phyloP scores from a whole-genome alignment of 2,329 filamentous ascomycete species.

The Westerdykella ornata region DNA sequence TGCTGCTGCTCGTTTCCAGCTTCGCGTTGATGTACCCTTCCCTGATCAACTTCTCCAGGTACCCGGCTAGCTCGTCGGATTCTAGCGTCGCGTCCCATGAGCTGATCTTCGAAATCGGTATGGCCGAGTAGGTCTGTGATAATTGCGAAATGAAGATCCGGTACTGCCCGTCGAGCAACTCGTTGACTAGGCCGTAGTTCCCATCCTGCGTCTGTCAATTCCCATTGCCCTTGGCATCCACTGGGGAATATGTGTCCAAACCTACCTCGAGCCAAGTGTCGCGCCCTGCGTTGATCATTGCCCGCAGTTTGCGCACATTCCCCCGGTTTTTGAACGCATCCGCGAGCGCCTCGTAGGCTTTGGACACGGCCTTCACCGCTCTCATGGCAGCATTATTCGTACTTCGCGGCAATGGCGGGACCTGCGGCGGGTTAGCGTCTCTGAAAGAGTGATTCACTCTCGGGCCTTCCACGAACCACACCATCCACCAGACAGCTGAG shows the following conservation, averaged over 20 bases:
- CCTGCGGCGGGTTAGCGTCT: constrained; percentile 19
- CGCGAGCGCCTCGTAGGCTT: constrained; percentile 65
- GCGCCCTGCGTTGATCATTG: constrained; percentile 56
- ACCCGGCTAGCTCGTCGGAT: constrained; percentile 46
- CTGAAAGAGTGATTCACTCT: neutral
- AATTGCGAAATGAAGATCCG: constrained; percentile 70
- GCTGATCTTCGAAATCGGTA: constrained; percentile 51
- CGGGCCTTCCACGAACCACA: constrained; percentile 40
- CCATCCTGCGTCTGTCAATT: constrained; percentile 51
- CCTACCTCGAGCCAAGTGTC: constrained; percentile 55
- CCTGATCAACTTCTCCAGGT: constrained; percentile 49
- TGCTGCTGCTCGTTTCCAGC: constrained; percentile 39
- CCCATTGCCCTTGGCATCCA: neutral
- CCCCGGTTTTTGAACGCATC: constrained; percentile 54
- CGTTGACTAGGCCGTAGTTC: constrained; percentile 63
- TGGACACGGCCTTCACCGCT: constrained; percentile 53
- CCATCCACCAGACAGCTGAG: constrained; percentile 67
- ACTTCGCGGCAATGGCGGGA: constrained; percentile 50
- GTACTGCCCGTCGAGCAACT: constrained; percentile 65
- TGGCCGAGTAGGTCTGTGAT: constrained; percentile 62
- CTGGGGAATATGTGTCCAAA: neutral
- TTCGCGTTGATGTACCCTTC: constrained; percentile 47
- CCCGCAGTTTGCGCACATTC: constrained; percentile 51
- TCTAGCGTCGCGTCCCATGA: neutral
- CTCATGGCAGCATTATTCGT: constrained; percentile 50